These are phyloP conservation scores for Chytridium lagenaria DNA, from an alignment of 371 early-diverging fungal species.

Conservation along the genomic window DNA sequence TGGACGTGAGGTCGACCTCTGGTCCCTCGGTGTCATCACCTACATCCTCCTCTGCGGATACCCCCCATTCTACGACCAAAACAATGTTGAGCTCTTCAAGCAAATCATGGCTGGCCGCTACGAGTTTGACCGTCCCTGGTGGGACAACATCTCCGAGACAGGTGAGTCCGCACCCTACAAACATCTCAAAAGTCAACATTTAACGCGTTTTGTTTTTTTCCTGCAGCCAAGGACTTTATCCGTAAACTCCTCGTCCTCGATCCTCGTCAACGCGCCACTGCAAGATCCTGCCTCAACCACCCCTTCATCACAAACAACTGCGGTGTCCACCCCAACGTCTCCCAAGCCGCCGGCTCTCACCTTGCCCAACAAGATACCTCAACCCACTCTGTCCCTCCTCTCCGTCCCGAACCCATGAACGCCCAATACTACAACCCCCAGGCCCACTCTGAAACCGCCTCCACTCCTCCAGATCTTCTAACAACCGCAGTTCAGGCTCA, in stretches of 20 bases:
- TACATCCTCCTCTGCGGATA: slow-evolving; percentile 96
- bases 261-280: slow-evolving; percentile 76
- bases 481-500: background rate
- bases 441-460: slow-evolving; percentile 10
- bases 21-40: slow-evolving; percentile 98
- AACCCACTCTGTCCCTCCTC: background rate
- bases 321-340: background rate
- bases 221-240: slow-evolving; percentile 83
- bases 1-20: slow-evolving; percentile 91
- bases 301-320: slow-evolving; percentile 31
- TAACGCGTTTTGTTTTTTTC: background rate
- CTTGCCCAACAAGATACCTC: background rate
- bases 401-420: slow-evolving; percentile 16
- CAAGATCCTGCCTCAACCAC: slow-evolving; percentile 67
- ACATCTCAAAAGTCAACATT: too few species aligned
- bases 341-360: background rate
- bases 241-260: slow-evolving; percentile 74
- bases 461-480: background rate
- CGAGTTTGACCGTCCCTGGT: slow-evolving; percentile 79
- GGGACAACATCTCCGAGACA: slow-evolving; percentile 80
- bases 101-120: slow-evolving; percentile 84
- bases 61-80: slow-evolving; percentile 88
- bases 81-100: slow-evolving; percentile 65
- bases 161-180: slow-evolving; percentile 44
- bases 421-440: slow-evolving; percentile 16